phyloP scores from a whole-genome alignment of 164 flowering plant species.

The Annona cherimola region DNA sequence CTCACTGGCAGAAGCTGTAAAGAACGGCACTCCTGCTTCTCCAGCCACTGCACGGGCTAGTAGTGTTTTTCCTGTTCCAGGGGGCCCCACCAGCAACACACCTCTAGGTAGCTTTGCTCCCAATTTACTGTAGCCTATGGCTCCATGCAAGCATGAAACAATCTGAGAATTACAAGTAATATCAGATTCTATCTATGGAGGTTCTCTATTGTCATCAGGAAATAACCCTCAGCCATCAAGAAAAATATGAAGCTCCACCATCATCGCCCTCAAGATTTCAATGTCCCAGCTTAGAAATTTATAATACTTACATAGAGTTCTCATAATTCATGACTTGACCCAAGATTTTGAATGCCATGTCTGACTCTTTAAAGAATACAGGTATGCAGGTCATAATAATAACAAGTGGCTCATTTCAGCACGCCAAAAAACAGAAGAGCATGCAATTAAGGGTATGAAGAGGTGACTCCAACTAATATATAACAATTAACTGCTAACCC shows the following conservation, averaged over 20 bases:
- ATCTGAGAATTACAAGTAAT: constrained; percentile 38
- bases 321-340: too few relatives aligned
- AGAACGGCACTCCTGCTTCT: constrained; percentile 98
- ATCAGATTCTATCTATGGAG: neutral
- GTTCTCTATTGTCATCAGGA: neutral
- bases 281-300: too few relatives aligned
- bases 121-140: constrained; percentile 65
- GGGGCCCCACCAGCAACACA: constrained; percentile 89
- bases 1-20: constrained; percentile 93
- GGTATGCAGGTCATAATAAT: too few relatives aligned
- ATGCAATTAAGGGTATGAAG: neutral
- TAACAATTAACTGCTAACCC: neutral
- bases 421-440: neutral
- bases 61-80: constrained; percentile 98
- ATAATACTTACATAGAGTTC: too few relatives aligned
- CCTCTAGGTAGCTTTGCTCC: constrained; percentile 97
- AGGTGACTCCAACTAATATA: neutral
- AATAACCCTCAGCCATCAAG: neutral
- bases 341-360: too few relatives aligned
- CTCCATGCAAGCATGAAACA: constrained; percentile 85
- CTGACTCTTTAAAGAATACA: too few relatives aligned
- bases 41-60: constrained; percentile 99
- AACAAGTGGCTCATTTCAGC: neutral
- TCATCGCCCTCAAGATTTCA: too few relatives aligned
- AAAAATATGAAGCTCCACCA: too few relatives aligned